phyloP scores from a whole-genome alignment of 1,284 basidiomycete genomes.

The Hypsizygus ulmarius region DNA sequence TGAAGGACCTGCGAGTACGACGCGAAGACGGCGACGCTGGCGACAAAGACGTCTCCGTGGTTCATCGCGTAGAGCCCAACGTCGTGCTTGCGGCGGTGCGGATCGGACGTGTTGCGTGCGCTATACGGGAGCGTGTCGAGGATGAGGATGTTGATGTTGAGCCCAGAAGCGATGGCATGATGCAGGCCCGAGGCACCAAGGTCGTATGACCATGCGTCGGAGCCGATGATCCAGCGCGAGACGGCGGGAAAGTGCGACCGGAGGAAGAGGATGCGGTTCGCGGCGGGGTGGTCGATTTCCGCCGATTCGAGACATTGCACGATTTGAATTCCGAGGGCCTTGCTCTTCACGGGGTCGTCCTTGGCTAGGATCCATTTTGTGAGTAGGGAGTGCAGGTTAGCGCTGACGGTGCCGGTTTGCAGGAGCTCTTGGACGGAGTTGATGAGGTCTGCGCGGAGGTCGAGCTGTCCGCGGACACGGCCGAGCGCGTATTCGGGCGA shows the following conservation, averaged over 20 bases:
- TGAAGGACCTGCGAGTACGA: constrained; percentile 96
- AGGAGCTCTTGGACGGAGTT: constrained; percentile 61
- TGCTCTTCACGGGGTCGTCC: constrained; percentile 55
- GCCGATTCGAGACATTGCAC: constrained; percentile 51
- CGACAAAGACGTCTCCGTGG: constrained; percentile 95
- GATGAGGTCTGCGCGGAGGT: constrained; percentile 66
- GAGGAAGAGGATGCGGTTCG: constrained; percentile 57
- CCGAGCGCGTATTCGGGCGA: constrained; percentile 94
- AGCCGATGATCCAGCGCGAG: constrained; percentile 95
- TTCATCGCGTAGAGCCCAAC: constrained; percentile 98
- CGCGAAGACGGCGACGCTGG: constrained; percentile 92
- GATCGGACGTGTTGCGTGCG: constrained; percentile 66
- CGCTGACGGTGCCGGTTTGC: constrained; percentile 44
- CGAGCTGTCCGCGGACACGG: constrained; percentile 80
- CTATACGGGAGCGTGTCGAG: constrained; percentile 93
- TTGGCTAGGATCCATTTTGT: constrained; percentile 77
- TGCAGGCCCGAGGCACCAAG: constrained; percentile 95
- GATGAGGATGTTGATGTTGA: constrained; percentile 94
- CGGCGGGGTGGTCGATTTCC: constrained; percentile 40
- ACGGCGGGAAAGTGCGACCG: constrained; percentile 61
- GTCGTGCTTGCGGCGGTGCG: constrained; percentile 83
- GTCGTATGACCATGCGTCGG: constrained; percentile 97
- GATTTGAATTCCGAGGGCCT: constrained; percentile 59
- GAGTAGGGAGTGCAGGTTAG: constrained; percentile 69
- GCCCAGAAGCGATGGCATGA: constrained; percentile 87